Percentiles rank a stretch among this genome's conserved stretches.
Evolutionary conservation across 257 asterid genomes (phyloP).

Genomic region (Sherardia arvensis): DNA sequence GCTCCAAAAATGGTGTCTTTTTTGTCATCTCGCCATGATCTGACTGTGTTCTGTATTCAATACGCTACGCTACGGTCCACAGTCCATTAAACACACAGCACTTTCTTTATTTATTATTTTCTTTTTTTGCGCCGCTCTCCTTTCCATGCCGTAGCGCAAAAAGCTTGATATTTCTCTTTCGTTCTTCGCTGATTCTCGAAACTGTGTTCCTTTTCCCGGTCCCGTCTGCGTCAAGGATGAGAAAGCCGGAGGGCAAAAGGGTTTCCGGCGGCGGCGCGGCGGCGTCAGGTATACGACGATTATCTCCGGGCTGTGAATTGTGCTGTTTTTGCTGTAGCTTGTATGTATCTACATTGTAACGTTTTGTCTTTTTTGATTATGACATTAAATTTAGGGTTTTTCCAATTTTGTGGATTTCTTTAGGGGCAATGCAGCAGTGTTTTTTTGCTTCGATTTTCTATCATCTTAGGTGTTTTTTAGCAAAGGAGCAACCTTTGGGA

Average conservation of each 20-base stretch:
- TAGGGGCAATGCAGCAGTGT: constrained; percentile 6
- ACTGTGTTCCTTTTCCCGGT: neutral
- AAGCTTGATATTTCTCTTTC: neutral
- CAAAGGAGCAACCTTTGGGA: neutral
- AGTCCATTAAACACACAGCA: neutral
- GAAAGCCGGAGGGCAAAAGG: constrained; percentile 18
- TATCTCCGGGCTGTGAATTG: neutral
- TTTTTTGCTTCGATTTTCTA: neutral
- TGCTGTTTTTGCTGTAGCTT: neutral
- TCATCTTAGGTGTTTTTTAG: neutral
- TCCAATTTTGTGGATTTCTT: neutral
- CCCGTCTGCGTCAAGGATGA: constrained; percentile 10
- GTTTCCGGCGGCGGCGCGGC: constrained; percentile 16
- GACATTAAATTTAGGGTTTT: constrained; percentile 4
- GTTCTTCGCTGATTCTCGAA: neutral
- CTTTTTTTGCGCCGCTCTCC: neutral
- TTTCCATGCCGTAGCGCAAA: neutral
- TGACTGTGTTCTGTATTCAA: neutral
- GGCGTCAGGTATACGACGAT: constrained; percentile 18
- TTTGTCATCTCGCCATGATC: neutral
- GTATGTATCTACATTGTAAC: neutral
- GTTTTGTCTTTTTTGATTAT: neutral
- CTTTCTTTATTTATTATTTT: neutral
- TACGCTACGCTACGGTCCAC: neutral
- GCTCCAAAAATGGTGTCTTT: neutral